Evolutionary conservation across 306 rosid species (phyloP), one percentile per base, ranked within the genome.

Genomic region (Mimosa bimucronata): DNA sequence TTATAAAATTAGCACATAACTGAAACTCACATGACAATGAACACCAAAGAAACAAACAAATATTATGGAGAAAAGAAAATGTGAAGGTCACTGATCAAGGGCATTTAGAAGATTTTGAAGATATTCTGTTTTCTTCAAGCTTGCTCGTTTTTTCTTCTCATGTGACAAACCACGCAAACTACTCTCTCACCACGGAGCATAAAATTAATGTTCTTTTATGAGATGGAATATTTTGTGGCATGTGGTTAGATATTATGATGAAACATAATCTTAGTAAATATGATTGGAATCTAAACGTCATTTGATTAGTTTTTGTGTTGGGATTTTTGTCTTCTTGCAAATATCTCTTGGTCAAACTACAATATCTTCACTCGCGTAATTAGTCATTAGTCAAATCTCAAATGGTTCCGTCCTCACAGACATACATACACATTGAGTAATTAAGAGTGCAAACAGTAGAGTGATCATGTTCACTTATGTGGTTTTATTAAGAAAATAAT

Each of bases 191-290:
- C 53, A 13, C 45, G 58, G 37, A 29, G 44, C 31, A 55, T 62
- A 79, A 79, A 80, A 72, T 38, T 37, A 40, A 48, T 50, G 69
- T 50, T 68, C 76, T 85, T 83, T 77, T 67, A 80, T 66, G 25
- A 45, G 16, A 79, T 57, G 86, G 91, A 89, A 86, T 92, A 92
- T 86, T 86, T 88, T 83, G 68, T 85, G 55, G 57, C 91, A 92
- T 85, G 87, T 90, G 88, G 75, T 89, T 90, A 79, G 94, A 87
- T 89, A 81, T 87, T 81, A 75, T 83, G 7, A 55, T 58, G 37
- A 68, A 50, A 80, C 81, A 61, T 69, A 87, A 87, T 80, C 87
- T 81, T 80, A 83, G 90, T 78, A 66, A 84, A 81, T 81, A 87
- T 86, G 83, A 82, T 84, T 87, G 82, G 80, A 62, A 76, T 75